Percentiles rank a stretch among this genome's conserved stretches.
Conservation (phyloP, 176 grass and related monocot species). For the Echinochloa phyllopogon region DNA sequence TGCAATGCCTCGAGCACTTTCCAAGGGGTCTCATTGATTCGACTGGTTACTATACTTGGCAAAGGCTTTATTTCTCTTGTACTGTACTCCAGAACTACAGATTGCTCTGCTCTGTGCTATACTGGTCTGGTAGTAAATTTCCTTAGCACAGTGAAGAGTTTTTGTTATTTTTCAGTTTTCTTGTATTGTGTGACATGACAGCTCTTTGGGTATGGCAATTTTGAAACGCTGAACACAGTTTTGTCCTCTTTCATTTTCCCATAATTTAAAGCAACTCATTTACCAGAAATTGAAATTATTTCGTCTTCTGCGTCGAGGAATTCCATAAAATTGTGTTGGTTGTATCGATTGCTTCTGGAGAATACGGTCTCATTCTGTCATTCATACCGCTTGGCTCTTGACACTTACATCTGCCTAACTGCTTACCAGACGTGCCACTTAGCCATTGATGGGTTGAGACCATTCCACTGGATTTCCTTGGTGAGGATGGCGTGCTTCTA, state of each 20-base stretch:
- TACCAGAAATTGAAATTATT: neutral
- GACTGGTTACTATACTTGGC: neutral
- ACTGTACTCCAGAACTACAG: neutral
- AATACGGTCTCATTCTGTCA: neutral
- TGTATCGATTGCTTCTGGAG: neutral
- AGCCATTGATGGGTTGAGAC: neutral
- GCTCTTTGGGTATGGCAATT: constrained; percentile 10
- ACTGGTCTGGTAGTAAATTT: neutral
- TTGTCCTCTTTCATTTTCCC: neutral
- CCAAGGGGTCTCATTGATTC: neutral
- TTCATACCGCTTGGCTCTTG: neutral
- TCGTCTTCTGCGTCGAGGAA: neutral
- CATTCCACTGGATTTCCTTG: constrained; percentile 18
- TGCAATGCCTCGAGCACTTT: neutral
- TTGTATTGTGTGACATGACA: constrained; percentile 8
- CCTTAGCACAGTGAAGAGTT: neutral
- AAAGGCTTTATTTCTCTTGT: constrained; percentile 25
- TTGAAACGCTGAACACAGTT: neutral
- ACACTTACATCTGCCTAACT: constrained; percentile 25
- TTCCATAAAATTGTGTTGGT: neutral
- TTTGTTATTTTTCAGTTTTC: constrained; percentile 28
- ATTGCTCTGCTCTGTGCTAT: constrained; percentile 5
- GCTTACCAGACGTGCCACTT: neutral
- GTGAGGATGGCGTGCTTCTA: constrained; percentile 28
- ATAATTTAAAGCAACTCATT: neutral